Conservation (phyloP, 2,329 filamentous ascomycete genomes). For the Colletotrichum eleusines region DNA sequence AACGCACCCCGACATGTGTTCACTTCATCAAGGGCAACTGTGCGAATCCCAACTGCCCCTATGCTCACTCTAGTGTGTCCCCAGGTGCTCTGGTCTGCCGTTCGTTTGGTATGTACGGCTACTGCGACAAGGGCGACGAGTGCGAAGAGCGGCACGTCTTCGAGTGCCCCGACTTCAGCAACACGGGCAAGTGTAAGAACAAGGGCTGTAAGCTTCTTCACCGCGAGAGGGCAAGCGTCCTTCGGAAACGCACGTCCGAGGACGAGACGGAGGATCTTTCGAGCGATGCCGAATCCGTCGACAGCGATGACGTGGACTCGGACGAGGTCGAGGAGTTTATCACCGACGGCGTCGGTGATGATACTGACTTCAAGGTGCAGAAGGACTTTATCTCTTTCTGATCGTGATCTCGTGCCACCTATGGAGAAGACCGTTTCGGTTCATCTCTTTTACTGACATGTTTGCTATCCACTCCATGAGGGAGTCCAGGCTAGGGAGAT, state of each 20-base stretch:
- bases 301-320: slow-evolving; percentile 84
- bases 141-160: slow-evolving; percentile 89
- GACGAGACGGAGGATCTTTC: slow-evolving; percentile 77
- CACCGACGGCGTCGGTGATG: slow-evolving; percentile 64
- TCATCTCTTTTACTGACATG: slow-evolving; percentile 35
- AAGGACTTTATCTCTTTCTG: slow-evolving; percentile 69
- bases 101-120: slow-evolving; percentile 86
- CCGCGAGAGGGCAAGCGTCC: slow-evolving; percentile 85
- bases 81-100: slow-evolving; percentile 84
- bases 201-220: slow-evolving; percentile 88
- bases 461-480: slow-evolving; percentile 36
- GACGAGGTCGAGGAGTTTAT: slow-evolving; percentile 78
- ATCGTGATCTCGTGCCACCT: slow-evolving; percentile 40
- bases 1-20: slow-evolving; percentile 88
- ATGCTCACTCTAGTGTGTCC: slow-evolving; percentile 85
- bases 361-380: slow-evolving; percentile 67
- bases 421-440: slow-evolving; percentile 18
- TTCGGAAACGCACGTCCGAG: slow-evolving; percentile 72
- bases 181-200: slow-evolving; percentile 84
- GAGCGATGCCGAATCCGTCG: slow-evolving; percentile 79
- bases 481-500: slow-evolving; percentile 17
- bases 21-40: slow-evolving; percentile 93
- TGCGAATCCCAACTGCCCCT: slow-evolving; percentile 86
- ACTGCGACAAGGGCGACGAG: slow-evolving; percentile 83
- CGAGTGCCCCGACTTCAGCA: slow-evolving; percentile 96